Evolutionary conservation across 805 yeast species (phyloP), one percentile per base, ranked within the genome.

Genomic region (Metschnikowia hibisci): DNA sequence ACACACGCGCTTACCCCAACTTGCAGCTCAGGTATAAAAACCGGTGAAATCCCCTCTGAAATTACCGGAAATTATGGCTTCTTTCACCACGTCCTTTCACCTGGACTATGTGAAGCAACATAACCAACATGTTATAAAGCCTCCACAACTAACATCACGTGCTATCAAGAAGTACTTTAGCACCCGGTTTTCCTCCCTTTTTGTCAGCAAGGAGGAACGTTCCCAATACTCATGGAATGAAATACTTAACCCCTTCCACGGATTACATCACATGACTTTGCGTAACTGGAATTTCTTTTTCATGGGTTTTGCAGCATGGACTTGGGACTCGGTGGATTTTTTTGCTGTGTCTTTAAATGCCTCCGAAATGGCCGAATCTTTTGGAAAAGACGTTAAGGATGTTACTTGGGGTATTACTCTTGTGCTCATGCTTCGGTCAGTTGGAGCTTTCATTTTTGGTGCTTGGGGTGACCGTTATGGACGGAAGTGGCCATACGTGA

Each of bases 401-500:
- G 67, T 81, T 41, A 76, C 84, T 4, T 81, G 87, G 86, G 89
- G 87, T 38, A 77, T 81, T 52, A 81, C 87, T 1, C 66, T 81
- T 48, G 86, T 81, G 36, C 70, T 81, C 30, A 81, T 81, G 87
- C 67, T 81, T 48, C 71, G 87, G 63, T 75, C 85, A 3, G 77
- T 81, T 16, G 87, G 87, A 46, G 84, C 84, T 8, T 53, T 79
- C 26, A 55, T 75, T n/a, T 80, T 81, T 53, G 86, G 86, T 39
- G 66, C 67, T 45, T 58, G 75, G 48, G 80, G 82, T 54, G 87
- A 81, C 58, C 68, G 74, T 50, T 73, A 74, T 48, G 86, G 86
- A 31, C 66, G 85, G 55, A 80, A 77, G 55, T 74, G 76, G 72
- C 84, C 86, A 0, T 69, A 75, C 48, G 67, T 73, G 39, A 38